A percentile compares a stretch with the other conserved stretches of the same genome.
Conservation (phyloP, 2,329 filamentous ascomycete genomes). For the Aspergillus spinulosporus region DNA sequence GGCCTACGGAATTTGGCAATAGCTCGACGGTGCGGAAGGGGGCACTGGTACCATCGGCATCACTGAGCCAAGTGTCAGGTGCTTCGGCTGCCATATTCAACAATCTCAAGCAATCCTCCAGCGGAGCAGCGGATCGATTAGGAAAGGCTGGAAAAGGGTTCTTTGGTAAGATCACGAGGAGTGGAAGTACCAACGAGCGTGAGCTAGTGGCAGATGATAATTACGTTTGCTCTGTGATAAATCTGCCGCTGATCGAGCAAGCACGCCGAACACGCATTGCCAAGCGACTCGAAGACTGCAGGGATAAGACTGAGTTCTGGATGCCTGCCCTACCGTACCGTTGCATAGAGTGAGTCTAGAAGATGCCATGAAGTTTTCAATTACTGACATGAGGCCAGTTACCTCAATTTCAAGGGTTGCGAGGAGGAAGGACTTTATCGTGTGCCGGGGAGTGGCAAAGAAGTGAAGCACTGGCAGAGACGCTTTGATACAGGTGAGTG, state of each 20-base stretch:
- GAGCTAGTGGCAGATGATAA: conserved; percentile 74
- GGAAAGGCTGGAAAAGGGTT: conserved; percentile 76
- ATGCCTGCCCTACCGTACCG: conserved; percentile 96
- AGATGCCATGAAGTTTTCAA: background rate
- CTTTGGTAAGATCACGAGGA: conserved; percentile 74
- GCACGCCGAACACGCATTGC: conserved; percentile 89
- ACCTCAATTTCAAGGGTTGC: conserved; percentile 89
- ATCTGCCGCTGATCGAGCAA: conserved; percentile 81
- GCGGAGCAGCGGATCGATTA: conserved; percentile 69
- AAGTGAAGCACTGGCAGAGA: conserved; percentile 91
- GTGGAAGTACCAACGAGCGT: conserved; percentile 67
- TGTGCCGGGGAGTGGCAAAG: conserved; percentile 83
- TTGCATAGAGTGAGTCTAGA: conserved; percentile 71
- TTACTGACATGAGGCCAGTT: conserved; percentile 50
- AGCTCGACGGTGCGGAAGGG: conserved; percentile 33
- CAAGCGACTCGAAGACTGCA: conserved; percentile 79
- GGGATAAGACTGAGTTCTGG: conserved; percentile 97
- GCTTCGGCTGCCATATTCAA: conserved; percentile 67
- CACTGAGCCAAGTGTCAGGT: conserved; percentile 53
- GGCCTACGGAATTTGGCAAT: conserved; percentile 42
- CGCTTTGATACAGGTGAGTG: conserved; percentile 77
- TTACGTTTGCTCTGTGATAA: conserved; percentile 82
- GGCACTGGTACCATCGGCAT: conserved; percentile 46
- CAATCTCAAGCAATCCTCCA: conserved; percentile 70
- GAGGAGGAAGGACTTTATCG: conserved; percentile 93